Evolutionary conservation across 1,284 basidiomycete species (phyloP).

Genomic region (Leccinum subrobustum): DNA sequence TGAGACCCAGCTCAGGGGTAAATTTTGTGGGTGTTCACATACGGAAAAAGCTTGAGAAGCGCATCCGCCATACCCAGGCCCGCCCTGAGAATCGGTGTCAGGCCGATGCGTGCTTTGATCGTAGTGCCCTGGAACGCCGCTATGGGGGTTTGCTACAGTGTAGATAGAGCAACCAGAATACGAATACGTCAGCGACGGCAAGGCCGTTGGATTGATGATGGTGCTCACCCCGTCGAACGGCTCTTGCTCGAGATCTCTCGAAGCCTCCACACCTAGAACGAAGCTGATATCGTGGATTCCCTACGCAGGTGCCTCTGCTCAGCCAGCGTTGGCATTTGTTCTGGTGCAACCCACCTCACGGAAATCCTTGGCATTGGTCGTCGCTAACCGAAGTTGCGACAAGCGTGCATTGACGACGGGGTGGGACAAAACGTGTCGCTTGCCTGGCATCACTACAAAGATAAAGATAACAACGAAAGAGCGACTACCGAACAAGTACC

Average conservation of each 20-base stretch:
- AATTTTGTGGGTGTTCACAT: slow-evolving; percentile 30
- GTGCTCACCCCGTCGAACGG: slow-evolving; percentile 59
- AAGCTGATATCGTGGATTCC: slow-evolving; percentile 71
- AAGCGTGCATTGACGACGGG: slow-evolving; percentile 73
- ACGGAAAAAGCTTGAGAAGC: slow-evolving; percentile 79
- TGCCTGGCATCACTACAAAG: slow-evolving; percentile 22
- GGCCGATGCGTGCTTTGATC: slow-evolving; percentile 75
- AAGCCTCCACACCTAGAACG: slow-evolving; percentile 76
- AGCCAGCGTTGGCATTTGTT: background rate
- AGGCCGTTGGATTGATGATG: background rate
- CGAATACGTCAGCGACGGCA: background rate
- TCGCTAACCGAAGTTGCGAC: slow-evolving; percentile 63
- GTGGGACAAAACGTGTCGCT: slow-evolving; percentile 62
- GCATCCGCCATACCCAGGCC: slow-evolving; percentile 94
- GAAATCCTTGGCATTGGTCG: slow-evolving; percentile 73
- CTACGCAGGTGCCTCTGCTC: slow-evolving; percentile 30
- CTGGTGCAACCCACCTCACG: slow-evolving; percentile 55
- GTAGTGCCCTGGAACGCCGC: slow-evolving; percentile 62
- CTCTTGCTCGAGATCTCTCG: slow-evolving; percentile 58
- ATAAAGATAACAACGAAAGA: background rate
- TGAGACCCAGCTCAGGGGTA: slow-evolving; percentile 1
- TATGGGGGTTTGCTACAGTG: slow-evolving; percentile 59
- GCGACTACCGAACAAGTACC: background rate
- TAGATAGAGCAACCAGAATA: background rate
- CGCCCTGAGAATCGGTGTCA: slow-evolving; percentile 90